These are phyloP conservation scores for Coemansia sp. DNA, from an alignment of 371 early-diverging fungal genomes.

Conservation along the genomic window DNA sequence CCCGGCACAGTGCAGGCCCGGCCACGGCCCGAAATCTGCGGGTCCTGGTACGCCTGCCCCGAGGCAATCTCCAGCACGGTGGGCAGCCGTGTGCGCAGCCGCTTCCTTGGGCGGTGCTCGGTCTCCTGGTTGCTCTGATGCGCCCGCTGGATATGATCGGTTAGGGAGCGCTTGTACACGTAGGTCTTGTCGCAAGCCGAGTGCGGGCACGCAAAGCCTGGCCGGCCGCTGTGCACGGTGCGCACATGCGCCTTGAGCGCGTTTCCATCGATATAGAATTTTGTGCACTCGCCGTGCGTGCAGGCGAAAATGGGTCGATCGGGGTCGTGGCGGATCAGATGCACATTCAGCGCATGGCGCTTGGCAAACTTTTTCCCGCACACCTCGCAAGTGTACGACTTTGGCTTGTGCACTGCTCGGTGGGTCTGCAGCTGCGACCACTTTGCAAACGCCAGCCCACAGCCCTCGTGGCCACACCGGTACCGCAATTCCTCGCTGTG, in stretches of 20 bases:
- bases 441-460: slow-evolving; percentile 46
- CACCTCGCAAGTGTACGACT: slow-evolving; percentile 28
- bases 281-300: slow-evolving; percentile 45
- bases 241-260: slow-evolving; percentile 25
- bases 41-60: slow-evolving; percentile 46
- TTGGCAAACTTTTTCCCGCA: slow-evolving; percentile 51
- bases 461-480: slow-evolving; percentile 47
- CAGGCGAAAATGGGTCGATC: slow-evolving; percentile 48
- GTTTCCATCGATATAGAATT: slow-evolving; percentile 34
- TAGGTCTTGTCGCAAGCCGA: slow-evolving; percentile 40
- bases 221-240: slow-evolving; percentile 24
- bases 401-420: slow-evolving; percentile 44
- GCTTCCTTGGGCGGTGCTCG: neutral
- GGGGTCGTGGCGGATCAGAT: slow-evolving; percentile 51
- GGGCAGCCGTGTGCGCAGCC: slow-evolving; percentile 8
- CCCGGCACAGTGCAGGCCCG: slow-evolving; percentile 16
- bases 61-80: slow-evolving; percentile 35
- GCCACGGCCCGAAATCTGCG: slow-evolving; percentile 40
- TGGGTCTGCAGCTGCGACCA: slow-evolving; percentile 57
- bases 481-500: slow-evolving; percentile 41
- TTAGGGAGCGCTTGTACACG: slow-evolving; percentile 29
- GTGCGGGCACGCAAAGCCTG: slow-evolving; percentile 34
- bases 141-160: slow-evolving; percentile 19
- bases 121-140: slow-evolving; percentile 3
- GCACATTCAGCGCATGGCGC: slow-evolving; percentile 43